Percentiles rank a stretch among this genome's conserved stretches.
Evolutionary conservation across 495 filamentous ascomycete genomes (phyloP).

Genomic region (Podospora bellae-mahoneyi): DNA sequence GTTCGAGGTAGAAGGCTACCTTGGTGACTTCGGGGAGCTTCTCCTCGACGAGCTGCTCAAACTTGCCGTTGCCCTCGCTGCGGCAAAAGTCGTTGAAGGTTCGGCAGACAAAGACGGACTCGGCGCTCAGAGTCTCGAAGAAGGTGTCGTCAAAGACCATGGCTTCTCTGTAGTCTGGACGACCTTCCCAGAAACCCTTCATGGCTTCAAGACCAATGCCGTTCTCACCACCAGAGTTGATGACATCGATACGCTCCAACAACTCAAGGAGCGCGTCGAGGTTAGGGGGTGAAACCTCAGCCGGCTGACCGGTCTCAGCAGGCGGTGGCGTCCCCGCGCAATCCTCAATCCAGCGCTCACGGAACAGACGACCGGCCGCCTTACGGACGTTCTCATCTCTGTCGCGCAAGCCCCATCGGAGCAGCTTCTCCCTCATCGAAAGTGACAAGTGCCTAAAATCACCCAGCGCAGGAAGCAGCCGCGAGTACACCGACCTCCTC

Average conservation of each 20-base stretch:
- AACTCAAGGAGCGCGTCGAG: constrained; percentile 80
- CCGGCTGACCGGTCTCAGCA: constrained; percentile 44
- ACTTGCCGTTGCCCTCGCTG: constrained; percentile 63
- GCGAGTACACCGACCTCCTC: constrained; percentile 80
- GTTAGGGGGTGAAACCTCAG: constrained; percentile 57
- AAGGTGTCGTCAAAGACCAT: constrained; percentile 79
- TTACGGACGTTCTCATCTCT: constrained; percentile 92
- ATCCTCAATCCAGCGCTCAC: constrained; percentile 93
- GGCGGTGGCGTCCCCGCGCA: constrained; percentile 64
- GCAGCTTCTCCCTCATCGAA: constrained; percentile 92
- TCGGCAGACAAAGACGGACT: constrained; percentile 80
- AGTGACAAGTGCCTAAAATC: constrained; percentile 95
- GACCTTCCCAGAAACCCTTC: constrained; percentile 91
- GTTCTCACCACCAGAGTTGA: constrained; percentile 83
- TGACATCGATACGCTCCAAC: constrained; percentile 87
- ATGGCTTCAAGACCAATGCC: constrained; percentile 91
- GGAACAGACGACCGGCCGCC: constrained; percentile 84
- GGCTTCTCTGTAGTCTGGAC: constrained; percentile 82
- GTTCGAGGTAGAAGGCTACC: constrained; percentile 75
- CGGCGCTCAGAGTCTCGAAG: constrained; percentile 82
- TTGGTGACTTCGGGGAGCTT: constrained; percentile 94
- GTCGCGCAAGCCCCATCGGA: constrained; percentile 93
- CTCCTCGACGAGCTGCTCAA: constrained; percentile 71
- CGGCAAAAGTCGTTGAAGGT: constrained; percentile 94
- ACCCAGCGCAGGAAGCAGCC: constrained; percentile 80